phyloP scores from a whole-genome alignment of 305 asterid species.

The Euphrasia arctica region DNA sequence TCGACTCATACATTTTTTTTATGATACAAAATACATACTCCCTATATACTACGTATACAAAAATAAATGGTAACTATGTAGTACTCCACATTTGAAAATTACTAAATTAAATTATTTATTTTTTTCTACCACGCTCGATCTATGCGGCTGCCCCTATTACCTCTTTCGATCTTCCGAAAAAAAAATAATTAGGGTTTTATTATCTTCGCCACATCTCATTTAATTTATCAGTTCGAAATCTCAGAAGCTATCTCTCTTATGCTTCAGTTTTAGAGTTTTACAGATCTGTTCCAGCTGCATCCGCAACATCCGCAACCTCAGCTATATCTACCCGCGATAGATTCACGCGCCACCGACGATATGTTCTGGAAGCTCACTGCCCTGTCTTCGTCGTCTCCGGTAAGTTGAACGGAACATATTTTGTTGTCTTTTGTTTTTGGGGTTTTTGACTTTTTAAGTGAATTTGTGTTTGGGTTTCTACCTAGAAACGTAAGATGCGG shows the following conservation, averaged over 20 bases:
- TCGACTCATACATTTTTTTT: too few relatives aligned
- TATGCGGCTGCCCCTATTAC: conserved; percentile 34
- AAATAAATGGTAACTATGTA: too few relatives aligned
- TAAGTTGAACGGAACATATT: conserved; percentile 33
- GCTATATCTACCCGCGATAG: conserved; percentile 16
- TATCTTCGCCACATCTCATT: conserved; percentile 24
- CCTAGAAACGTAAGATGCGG: conserved; percentile 18
- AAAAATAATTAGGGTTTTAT: conserved; percentile 52
- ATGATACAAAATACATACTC: too few relatives aligned
- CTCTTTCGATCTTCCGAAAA: conserved; percentile 39
- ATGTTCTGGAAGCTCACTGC: conserved; percentile 98
- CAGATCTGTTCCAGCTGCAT: conserved; percentile 47
- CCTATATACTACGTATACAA: too few relatives aligned
- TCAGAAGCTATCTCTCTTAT: conserved; percentile 11
- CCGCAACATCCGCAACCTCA: conserved; percentile 22
- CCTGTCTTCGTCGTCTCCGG: conserved; percentile 88
- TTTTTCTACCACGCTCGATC: conserved; percentile 35
- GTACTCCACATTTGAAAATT: not conserved
- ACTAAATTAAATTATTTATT: conserved; percentile 12
- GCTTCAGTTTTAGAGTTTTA: conserved; percentile 40
- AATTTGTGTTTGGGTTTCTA: conserved; percentile 17
- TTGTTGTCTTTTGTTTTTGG: not conserved
- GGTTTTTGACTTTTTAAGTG: conserved; percentile 15
- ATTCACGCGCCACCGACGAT: conserved; percentile 25
- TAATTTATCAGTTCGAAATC: conserved; percentile 27